These are phyloP conservation scores for Phycomyces nitens DNA, from an alignment of 192 early-diverging fungal species.

Conservation along the genomic window DNA sequence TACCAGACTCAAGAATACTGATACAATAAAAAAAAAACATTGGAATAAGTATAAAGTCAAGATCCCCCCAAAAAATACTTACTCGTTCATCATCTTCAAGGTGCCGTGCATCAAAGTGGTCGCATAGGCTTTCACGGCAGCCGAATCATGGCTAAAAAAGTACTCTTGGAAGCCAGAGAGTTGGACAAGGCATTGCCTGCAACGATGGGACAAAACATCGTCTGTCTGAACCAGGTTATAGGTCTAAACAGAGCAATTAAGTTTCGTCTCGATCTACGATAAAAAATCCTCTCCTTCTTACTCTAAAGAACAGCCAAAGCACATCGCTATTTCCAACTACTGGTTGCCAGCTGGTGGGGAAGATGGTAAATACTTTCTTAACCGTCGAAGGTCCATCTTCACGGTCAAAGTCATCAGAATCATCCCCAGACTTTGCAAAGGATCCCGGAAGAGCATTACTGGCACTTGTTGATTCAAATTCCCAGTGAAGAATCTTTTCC, in stretches of 20 bases:
- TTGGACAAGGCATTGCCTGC: conserved; percentile 59
- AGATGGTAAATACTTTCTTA: conserved; percentile 23
- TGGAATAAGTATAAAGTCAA: no score
- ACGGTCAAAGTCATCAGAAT: conserved; percentile 27
- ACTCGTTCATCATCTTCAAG: conserved; percentile 53
- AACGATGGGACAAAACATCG: conserved; percentile 45
- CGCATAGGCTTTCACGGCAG: conserved; percentile 48
- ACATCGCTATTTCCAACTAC: conserved; percentile 55
- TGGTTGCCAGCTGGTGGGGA: conserved; percentile 51
- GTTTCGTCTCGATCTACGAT: not conserved
- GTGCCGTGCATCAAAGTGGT: conserved; percentile 51
- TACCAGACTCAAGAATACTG: conserved; percentile 27
- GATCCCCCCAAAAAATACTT: no score
- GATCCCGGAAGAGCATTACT: conserved; percentile 27
- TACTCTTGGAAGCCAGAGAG: conserved; percentile 57
- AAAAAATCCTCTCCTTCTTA: conserved; percentile 37
- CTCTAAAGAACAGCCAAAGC: conserved; percentile 61
- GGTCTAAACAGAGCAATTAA: conserved; percentile 26
- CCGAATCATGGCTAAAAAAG: conserved; percentile 45
- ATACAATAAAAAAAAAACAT: not conserved
- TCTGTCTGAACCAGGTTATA: conserved; percentile 45
- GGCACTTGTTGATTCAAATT: conserved; percentile 42
- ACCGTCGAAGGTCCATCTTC: conserved; percentile 23
- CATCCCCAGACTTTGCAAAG: conserved; percentile 11
- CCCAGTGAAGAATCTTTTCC: conserved; percentile 55